phyloP scores from a whole-genome alignment of 2,329 filamentous ascomycete genomes.

The Ophiostoma ips region DNA sequence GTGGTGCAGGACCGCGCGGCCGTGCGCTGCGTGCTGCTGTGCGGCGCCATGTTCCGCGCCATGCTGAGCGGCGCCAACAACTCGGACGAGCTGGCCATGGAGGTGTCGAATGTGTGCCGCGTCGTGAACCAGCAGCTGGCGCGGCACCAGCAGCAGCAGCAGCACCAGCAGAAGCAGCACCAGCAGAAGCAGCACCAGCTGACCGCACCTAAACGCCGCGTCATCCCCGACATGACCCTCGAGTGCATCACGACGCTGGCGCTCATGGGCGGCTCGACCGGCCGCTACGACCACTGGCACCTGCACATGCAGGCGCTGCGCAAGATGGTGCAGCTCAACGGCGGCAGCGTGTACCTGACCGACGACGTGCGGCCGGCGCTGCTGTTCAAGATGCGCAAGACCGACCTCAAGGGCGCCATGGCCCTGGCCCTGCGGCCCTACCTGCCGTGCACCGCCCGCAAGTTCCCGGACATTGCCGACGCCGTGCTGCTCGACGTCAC shows the following conservation, averaged over 20 bases:
- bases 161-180: background rate
- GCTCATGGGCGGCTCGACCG: slow-evolving; percentile 20
- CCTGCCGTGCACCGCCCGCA: slow-evolving; percentile 18
- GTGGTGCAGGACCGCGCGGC: slow-evolving; percentile 17
- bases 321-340: slow-evolving; percentile 20
- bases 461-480: slow-evolving; percentile 15
- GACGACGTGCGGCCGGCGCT: slow-evolving; percentile 11
- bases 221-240: slow-evolving; percentile 17
- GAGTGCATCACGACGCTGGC: slow-evolving; percentile 22
- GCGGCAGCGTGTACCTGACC: slow-evolving; percentile 9
- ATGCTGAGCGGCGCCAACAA: slow-evolving; percentile 13
- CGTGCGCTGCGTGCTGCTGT: slow-evolving; percentile 20
- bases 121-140: slow-evolving; percentile 13
- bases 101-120: slow-evolving; percentile 13
- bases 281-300: slow-evolving; percentile 25
- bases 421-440: slow-evolving; percentile 20
- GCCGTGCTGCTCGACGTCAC: slow-evolving; percentile 12
- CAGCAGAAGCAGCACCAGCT: background rate
- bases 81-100: slow-evolving; percentile 11
- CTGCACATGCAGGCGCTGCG: slow-evolving; percentile 24
- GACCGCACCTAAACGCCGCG: background rate
- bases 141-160: background rate
- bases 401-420: slow-evolving; percentile 24
- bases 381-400: slow-evolving; percentile 16
- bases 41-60: slow-evolving; percentile 18